These are phyloP conservation scores for Kitagawia praeruptora DNA, from an alignment of 129 eudicot genomes.

Conservation along the genomic window DNA sequence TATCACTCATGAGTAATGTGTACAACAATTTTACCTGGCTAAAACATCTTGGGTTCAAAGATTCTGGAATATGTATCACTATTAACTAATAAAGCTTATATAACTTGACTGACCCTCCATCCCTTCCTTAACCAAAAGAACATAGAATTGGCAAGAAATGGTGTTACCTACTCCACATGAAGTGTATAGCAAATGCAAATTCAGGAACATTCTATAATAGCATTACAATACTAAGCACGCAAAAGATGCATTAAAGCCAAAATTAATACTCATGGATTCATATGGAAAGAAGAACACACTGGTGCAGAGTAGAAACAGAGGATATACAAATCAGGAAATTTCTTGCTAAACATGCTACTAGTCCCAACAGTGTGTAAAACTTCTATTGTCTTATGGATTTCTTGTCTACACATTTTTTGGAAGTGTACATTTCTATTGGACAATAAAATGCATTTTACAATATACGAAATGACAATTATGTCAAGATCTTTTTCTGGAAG, in stretches of 20 bases:
- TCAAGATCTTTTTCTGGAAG: too few relatives aligned
- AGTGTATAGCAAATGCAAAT: neutral
- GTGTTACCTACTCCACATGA: neutral
- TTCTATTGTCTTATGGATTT: too few relatives aligned
- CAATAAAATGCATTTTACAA: too few relatives aligned
- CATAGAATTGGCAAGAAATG: neutral
- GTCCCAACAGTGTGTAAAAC: neutral
- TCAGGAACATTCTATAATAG: neutral
- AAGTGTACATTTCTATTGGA: too few relatives aligned
- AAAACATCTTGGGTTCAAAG: neutral
- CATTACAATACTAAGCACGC: neutral
- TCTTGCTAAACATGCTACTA: neutral
- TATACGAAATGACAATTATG: too few relatives aligned
- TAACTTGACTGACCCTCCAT: neutral
- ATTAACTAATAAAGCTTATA: neutral
- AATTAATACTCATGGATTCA: neutral
- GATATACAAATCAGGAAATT: neutral
- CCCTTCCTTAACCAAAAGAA: neutral
- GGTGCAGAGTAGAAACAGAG: constrained; percentile 4
- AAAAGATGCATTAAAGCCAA: neutral
- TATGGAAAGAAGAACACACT: neutral
- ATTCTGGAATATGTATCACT: neutral
- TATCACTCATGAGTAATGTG: neutral
- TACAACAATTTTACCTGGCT: neutral
- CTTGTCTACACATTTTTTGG: too few relatives aligned